Evolutionary conservation across 2,329 filamentous ascomycete species (phyloP), one percentile per base, ranked within the genome.

Genomic region (Pseudodiploospora longispora): DNA sequence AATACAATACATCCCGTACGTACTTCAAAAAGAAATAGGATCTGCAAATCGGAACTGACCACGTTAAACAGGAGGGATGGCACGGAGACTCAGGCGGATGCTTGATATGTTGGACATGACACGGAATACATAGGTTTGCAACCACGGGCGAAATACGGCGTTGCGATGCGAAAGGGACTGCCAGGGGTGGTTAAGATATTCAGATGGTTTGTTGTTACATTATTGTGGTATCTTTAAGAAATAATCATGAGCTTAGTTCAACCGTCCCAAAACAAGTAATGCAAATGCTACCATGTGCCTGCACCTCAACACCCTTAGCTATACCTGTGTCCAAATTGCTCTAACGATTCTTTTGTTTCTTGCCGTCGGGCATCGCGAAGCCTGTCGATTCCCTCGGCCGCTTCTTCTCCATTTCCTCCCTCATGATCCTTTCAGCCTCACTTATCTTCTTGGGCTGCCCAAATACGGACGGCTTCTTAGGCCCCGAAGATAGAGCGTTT

Each of bases 381-480:
- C 72, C 72, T 1, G 62, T 62, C 4, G 59, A 59, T 7, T 71
- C 74, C 39, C 78, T 69, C 31, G 71, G 64, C 44, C 82, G 72
- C 59, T 88, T 89, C 51, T 75, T 72, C 54, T 88, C 84, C 64
- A 87, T 74, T 58, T 90, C 85, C 55, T 86, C 83, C 63, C 84
- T 87, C 89, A 95, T 95, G 56, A 93, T 94, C 42, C 84, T 76
- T 65, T 91, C 88, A 3, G 83, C 84, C 59, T 94, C 87, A 56
- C 85, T 91, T 77, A 95, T 91, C 56, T 86, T 93, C 71, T 86
- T 88, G 2, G 80, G 82, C 43, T 76, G 75, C 49, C 80, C 79
- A 4, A 77, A 66, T 8, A 71, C 74, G 30, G 67, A 55, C 1
- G 62, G 50, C 60, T 87, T 87, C 63, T 87, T 87, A 3, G 74